Conservation (phyloP, 768 basidiomycete species). For the Pulveroboletus sp. region DNA sequence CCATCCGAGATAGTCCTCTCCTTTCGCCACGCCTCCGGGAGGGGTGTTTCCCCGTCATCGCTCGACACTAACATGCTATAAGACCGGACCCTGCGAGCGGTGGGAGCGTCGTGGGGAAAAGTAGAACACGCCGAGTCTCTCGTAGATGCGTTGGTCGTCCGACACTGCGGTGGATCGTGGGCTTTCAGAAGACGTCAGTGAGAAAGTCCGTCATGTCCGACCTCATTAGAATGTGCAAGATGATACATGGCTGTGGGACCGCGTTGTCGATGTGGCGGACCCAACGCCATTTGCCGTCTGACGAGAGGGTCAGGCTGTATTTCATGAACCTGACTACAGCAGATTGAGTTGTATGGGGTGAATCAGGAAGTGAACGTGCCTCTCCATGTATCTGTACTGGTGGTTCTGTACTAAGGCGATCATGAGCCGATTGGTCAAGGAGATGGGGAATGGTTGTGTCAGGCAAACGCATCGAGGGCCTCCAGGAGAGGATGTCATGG, state of each 20-base stretch:
- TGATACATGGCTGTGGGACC: conserved; percentile 49
- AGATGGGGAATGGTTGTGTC: conserved; percentile 49
- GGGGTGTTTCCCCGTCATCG: conserved; percentile 41
- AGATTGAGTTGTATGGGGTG: too few relatives aligned
- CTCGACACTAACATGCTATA: conserved; percentile 41
- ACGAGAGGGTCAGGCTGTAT: conserved; percentile 54
- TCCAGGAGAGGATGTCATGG: conserved; percentile 46
- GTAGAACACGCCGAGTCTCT: conserved; percentile 55
- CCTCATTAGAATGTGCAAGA: too few relatives aligned
- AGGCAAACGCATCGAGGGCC: conserved; percentile 43
- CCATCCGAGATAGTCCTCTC: conserved; percentile 51
- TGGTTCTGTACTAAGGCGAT: too few relatives aligned
- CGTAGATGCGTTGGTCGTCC: conserved; percentile 42
- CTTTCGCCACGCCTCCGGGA: conserved; percentile 48
- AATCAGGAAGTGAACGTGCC: too few relatives aligned
- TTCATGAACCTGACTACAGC: conserved; percentile 57
- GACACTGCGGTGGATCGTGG: conserved; percentile 61
- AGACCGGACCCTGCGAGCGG: conserved; percentile 45
- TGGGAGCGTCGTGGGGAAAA: conserved; percentile 45
- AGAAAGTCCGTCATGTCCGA: conserved; percentile 57
- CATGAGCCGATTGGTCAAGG: too few relatives aligned
- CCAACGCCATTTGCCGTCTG: conserved; percentile 54
- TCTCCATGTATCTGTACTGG: too few relatives aligned
- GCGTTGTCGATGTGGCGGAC: conserved; percentile 56
- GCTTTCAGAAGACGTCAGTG: conserved; percentile 53